Evolutionary conservation across 306 rosid species (phyloP), one percentile per base, ranked within the genome.

Genomic region (Crotalaria pallida): DNA sequence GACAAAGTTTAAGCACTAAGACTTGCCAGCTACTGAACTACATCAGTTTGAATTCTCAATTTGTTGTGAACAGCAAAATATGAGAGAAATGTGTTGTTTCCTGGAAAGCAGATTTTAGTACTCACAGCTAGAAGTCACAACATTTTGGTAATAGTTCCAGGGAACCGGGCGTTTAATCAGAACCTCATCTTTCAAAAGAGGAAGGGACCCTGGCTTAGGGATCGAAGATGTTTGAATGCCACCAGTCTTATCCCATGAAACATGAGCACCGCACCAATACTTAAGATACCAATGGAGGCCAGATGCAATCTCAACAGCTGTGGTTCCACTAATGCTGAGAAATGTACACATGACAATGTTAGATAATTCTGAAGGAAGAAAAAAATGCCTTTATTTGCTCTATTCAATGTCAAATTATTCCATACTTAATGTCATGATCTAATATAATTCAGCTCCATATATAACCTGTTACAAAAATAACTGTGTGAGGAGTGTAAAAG

Each of bases 281-380:
- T 94, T 94, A 33, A 94, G 85, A 80, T 88, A 94, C 97, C 97
- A 94, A 70, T 94, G 90, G 65, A 94, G 95, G 71, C 98, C 96
- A 21, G 91, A 90, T 56, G 80, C 89, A 76, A 90, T 85, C 79
- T 90, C 98, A 53, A 94, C 96, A 40, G 85, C 97, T 8, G 98
- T 85, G 72, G 97, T 87, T 50, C 97, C 98, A 43, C 72, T 76
- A 59, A 93, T 84, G 73, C 98, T 93, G 78, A 31, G 40, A 82
- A 70, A 72, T 6, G n/a, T 44, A 78, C 22, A 53, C 29, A 64
- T 27, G 33, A 77, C 57, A 74, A 40, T 65, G 55, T 71, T 55
- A 74, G 15, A 50, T 29, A 29, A 63, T 18, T 40, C 15, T 69
- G 17, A 65, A 70, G 12, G 57, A 6, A 13, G 18, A 21, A 70